Percentiles rank a stretch among this genome's conserved stretches.
These are phyloP conservation scores for Cyclostephanos tholiformis DNA, from an alignment of 108 stramenopile species.

Conservation along the genomic window DNA sequence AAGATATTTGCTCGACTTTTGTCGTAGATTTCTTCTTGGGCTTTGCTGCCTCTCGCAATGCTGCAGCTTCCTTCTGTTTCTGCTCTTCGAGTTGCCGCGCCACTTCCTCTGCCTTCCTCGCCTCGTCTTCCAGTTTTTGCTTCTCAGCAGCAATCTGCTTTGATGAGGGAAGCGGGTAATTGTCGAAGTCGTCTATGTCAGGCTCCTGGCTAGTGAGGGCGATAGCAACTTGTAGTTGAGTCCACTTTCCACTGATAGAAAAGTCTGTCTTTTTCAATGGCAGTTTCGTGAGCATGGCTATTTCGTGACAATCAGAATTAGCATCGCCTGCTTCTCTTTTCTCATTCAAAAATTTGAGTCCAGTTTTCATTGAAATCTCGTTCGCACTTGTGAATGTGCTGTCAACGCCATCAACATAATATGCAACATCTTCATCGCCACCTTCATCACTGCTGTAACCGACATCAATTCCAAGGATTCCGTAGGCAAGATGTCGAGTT, in stretches of 20 bases:
- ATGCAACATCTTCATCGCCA: slow-evolving; percentile 83
- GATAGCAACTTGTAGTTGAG: slow-evolving; percentile 68
- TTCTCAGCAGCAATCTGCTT: slow-evolving; percentile 52
- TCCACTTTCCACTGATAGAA: slow-evolving; percentile 62
- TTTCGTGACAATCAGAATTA: slow-evolving; percentile 17
- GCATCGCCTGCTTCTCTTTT: slow-evolving; percentile 10
- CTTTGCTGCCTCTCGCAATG: slow-evolving; percentile 39
- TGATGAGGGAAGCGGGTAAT: slow-evolving; percentile 67
- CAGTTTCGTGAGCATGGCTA: slow-evolving; percentile 33
- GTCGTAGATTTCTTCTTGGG: slow-evolving; percentile 71
- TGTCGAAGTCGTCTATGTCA: slow-evolving; percentile 67
- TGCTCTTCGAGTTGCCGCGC: slow-evolving; percentile 31
- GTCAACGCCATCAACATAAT: slow-evolving; percentile 85
- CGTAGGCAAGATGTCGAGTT: slow-evolving; percentile 69
- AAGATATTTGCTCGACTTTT: slow-evolving; percentile 79
- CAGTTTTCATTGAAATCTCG: slow-evolving; percentile 17
- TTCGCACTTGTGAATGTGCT: slow-evolving; percentile 54
- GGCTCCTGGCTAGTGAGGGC: slow-evolving; percentile 57
- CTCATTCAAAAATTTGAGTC: background rate
- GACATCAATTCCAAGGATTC: slow-evolving; percentile 76
- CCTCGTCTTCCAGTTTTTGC: slow-evolving; percentile 36
- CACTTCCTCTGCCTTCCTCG: slow-evolving; percentile 29
- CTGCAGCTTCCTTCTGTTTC: slow-evolving; percentile 41
- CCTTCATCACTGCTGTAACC: slow-evolving; percentile 91
- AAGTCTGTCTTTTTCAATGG: slow-evolving; percentile 83